Conservation (phyloP, 169 alveolate species). For the Plasmodium chabaudi region DNA sequence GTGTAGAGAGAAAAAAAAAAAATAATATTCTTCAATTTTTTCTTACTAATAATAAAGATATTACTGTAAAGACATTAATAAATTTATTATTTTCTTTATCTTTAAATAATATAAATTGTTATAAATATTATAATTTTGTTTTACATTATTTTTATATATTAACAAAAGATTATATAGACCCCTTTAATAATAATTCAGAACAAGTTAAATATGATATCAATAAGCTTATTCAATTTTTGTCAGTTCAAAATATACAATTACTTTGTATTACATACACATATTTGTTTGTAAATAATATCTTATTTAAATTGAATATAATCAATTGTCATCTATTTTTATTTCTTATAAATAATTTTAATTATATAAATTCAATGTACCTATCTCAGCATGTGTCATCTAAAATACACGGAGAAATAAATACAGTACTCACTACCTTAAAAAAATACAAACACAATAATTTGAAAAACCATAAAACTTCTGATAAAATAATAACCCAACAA, state of each 20-base stretch:
- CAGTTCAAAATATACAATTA: conserved; percentile 45
- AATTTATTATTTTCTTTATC: conserved; percentile 27
- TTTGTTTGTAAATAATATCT: conserved; percentile 27
- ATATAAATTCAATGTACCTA: conserved; percentile 25
- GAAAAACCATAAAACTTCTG: neutral
- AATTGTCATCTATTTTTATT: conserved; percentile 16
- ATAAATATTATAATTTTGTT: neutral
- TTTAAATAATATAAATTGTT: neutral
- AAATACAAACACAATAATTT: conserved; percentile 1
- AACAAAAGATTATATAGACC: neutral
- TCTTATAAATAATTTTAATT: conserved; percentile 24
- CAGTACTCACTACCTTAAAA: conserved; percentile 6
- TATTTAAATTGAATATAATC: conserved; percentile 5
- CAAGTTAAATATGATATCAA: neutral
- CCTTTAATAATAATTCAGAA: neutral
- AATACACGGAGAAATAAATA: conserved; percentile 33
- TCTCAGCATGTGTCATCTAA: conserved; percentile 33
- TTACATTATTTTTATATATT: conserved; percentile 1
- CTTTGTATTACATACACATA: conserved; percentile 44
- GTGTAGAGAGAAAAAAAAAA: neutral
- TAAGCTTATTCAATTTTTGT: conserved; percentile 3
- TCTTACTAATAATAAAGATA: neutral
- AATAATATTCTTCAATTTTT: neutral
- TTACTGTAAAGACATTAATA: conserved; percentile 20
- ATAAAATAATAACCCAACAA: neutral